Conservation (phyloP, 768 basidiomycete genomes). For the Naganishia antarctica region DNA sequence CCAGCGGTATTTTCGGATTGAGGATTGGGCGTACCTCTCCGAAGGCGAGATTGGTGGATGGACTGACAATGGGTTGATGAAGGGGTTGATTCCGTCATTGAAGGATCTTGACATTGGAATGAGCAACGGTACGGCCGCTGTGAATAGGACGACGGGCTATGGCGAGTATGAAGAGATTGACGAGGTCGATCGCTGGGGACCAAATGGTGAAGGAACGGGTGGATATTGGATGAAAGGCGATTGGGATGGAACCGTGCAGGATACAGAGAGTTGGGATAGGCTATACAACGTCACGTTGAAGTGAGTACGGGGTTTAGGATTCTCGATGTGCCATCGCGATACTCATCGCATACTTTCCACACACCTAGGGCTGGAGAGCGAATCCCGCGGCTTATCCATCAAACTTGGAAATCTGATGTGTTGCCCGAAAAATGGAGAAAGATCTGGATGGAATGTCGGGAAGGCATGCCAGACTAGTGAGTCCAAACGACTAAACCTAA, state of each 20-base stretch:
- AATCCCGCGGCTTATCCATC: constrained; percentile 89
- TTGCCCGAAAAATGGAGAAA: constrained; percentile 75
- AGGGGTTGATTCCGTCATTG: constrained; percentile 56
- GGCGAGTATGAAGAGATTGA: constrained; percentile 10
- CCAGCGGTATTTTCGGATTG: constrained; percentile 81
- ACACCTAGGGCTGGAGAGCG: constrained; percentile 70
- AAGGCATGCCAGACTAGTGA: constrained; percentile 94
- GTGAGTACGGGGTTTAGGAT: constrained; percentile 35
- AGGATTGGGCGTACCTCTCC: constrained; percentile 69
- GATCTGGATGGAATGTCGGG: constrained; percentile 75
- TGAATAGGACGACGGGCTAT: neutral
- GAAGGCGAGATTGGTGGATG: constrained; percentile 57
- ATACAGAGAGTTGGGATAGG: constrained; percentile 40
- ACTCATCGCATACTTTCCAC: constrained; percentile 8
- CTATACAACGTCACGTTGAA: constrained; percentile 41
- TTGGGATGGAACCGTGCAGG: constrained; percentile 44
- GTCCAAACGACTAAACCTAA: constrained; percentile 48
- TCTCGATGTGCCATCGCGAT: neutral
- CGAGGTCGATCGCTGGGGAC: constrained; percentile 32
- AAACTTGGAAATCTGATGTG: constrained; percentile 93
- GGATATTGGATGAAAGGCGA: constrained; percentile 43
- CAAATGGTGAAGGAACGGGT: constrained; percentile 40
- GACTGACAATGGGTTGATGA: constrained; percentile 53
- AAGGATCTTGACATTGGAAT: constrained; percentile 7
- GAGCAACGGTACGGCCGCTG: neutral